Conservation (phyloP, 352 stramenopile species). For the Globisporangium sylvaticum region DNA sequence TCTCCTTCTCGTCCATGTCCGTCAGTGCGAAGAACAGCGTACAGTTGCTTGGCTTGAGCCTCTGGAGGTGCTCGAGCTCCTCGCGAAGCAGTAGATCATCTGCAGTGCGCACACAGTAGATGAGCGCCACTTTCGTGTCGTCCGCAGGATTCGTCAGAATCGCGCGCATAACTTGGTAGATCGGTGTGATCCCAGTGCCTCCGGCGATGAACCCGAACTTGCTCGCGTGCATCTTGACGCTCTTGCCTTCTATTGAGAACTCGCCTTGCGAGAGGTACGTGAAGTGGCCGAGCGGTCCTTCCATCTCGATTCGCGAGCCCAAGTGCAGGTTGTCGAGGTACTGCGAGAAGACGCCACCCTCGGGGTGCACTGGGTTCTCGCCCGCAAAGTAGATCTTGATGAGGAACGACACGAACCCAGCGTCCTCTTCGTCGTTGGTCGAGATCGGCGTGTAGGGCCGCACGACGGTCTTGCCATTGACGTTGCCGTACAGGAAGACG, state of each 20-base stretch:
- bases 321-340: conserved; percentile 79
- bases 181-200: conserved; percentile 49
- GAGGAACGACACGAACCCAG: conserved; percentile 88
- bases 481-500: conserved; percentile 78
- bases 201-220: conserved; percentile 52
- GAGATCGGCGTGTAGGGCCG: conserved; percentile 88
- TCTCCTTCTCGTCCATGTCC: conserved; percentile 47
- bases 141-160: conserved; percentile 58
- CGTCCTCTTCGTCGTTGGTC: conserved; percentile 77
- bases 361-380: conserved; percentile 64
- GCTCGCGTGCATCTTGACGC: conserved; percentile 19
- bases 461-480: conserved; percentile 81
- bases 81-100: conserved; percentile 91
- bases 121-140: conserved; percentile 44
- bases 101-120: conserved; percentile 86
- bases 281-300: conserved; percentile 73
- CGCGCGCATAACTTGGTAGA: conserved; percentile 73
- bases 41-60: conserved; percentile 37
- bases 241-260: conserved; percentile 25
- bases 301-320: conserved; percentile 82
- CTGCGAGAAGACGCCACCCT: conserved; percentile 87
- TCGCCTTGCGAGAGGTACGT: conserved; percentile 36
- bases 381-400: conserved; percentile 89
- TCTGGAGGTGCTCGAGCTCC: conserved; percentile 78
- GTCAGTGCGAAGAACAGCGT: conserved; percentile 41